Percentiles rank a stretch among this genome's conserved stretches.
phyloP scores from a whole-genome alignment of 331 rosid genomes.

The Cydonia oblonga region DNA sequence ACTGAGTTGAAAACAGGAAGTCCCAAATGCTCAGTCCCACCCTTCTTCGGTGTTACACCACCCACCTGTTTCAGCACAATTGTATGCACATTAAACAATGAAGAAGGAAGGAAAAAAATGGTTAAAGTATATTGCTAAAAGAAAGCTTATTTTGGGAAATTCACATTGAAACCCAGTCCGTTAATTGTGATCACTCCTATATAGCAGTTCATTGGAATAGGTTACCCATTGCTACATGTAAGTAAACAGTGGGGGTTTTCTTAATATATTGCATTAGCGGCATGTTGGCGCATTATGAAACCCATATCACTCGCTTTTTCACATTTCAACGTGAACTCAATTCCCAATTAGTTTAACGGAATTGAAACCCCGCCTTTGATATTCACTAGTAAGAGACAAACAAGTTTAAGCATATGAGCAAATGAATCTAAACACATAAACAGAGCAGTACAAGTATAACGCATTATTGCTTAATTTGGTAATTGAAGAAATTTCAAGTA shows the following conservation, averaged over 20 bases:
- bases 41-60: slow-evolving; percentile 97
- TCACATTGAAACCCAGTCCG: background rate
- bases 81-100: background rate
- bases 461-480: too few species aligned
- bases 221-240: too few species aligned
- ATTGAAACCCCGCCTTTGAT: background rate
- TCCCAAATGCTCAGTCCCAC: slow-evolving; percentile 96
- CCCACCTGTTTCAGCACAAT: slow-evolving; percentile 48
- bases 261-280: background rate
- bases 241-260: too few species aligned
- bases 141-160: background rate
- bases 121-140: background rate
- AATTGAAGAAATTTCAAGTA: background rate
- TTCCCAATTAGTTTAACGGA: background rate
- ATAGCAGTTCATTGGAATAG: too few species aligned
- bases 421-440: background rate
- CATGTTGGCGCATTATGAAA: background rate
- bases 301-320: background rate
- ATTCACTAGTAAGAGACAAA: background rate
- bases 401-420: background rate
- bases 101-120: background rate
- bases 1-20: slow-evolving; percentile 93
- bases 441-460: background rate
- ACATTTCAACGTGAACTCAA: background rate
- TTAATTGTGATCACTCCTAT: background rate